Evolutionary conservation across 179 eudicot genomes (phyloP).

Genomic region (Spergularia azorica): DNA sequence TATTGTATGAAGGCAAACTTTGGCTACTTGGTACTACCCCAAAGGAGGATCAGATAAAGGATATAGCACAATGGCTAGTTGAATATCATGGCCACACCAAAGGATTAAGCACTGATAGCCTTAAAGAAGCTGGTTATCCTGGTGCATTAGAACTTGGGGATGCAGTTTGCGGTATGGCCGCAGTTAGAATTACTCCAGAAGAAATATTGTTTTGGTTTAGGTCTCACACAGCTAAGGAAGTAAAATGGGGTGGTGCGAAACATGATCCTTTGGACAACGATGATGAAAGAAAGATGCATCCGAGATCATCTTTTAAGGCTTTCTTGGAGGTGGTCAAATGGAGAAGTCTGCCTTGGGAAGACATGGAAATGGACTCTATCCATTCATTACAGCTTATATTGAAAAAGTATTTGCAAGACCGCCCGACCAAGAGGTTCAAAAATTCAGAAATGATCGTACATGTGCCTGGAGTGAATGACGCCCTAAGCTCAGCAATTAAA

Average conservation of each 20-base stretch:
- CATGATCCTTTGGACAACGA: constrained; percentile 74
- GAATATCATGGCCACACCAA: constrained; percentile 63
- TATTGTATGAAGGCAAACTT: constrained; percentile 50
- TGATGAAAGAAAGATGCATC: constrained; percentile 79
- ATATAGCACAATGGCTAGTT: constrained; percentile 65
- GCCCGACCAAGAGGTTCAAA: constrained; percentile 34
- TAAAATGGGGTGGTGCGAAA: constrained; percentile 94
- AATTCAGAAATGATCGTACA: constrained; percentile 60
- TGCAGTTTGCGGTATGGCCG: constrained; percentile 87
- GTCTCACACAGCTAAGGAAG: constrained; percentile 77
- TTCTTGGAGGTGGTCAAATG: constrained; percentile 81
- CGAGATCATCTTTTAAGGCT: constrained; percentile 83
- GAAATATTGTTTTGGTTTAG: constrained; percentile 88
- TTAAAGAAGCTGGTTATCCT: constrained; percentile 88
- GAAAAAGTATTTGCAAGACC: constrained; percentile 57
- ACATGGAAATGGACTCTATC: constrained; percentile 90
- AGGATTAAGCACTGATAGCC: constrained; percentile 83
- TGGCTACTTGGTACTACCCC: constrained; percentile 76
- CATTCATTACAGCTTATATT: constrained; percentile 79
- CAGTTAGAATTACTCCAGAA: constrained; percentile 56
- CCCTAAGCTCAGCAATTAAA: constrained; percentile 48
- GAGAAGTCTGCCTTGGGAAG: constrained; percentile 88
- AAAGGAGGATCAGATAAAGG: constrained; percentile 56
- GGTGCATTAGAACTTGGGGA: constrained; percentile 64
- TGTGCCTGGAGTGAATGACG: constrained; percentile 44